Conservation (phyloP, 148 eudicot species). For the Salicornia ramosissima region DNA sequence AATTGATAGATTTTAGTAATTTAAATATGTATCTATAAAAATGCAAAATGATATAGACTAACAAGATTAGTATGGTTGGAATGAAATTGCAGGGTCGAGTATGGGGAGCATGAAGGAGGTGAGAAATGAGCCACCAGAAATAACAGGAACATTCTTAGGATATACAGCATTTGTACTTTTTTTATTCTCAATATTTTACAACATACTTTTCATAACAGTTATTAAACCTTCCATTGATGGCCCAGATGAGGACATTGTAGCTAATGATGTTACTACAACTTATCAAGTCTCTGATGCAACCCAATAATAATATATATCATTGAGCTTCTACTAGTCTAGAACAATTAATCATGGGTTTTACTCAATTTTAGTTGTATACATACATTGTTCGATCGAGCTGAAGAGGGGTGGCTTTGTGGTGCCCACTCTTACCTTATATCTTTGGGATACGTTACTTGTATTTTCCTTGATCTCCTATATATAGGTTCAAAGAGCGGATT, state of each 20-base stretch:
- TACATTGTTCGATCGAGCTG: too few relatives aligned
- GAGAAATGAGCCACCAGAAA: conserved; percentile 30
- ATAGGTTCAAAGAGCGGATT: too few relatives aligned
- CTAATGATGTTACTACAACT: conserved; percentile 9
- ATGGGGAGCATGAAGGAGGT: conserved; percentile 26
- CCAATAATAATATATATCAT: too few relatives aligned
- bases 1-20: too few relatives aligned
- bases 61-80: background rate
- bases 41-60: background rate
- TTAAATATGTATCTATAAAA: too few relatives aligned
- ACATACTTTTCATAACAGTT: conserved; percentile 46
- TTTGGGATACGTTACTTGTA: too few relatives aligned
- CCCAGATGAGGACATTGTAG: conserved; percentile 28
- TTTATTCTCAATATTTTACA: conserved; percentile 44
- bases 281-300: background rate
- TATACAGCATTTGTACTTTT: conserved; percentile 34
- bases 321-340: too few relatives aligned
- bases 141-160: conserved; percentile 34
- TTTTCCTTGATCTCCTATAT: too few relatives aligned
- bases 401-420: too few relatives aligned
- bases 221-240: conserved; percentile 61
- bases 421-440: too few relatives aligned
- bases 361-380: too few relatives aligned
- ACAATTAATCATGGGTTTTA: background rate
- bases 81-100: conserved; percentile 39